Evolutionary conservation across 768 basidiomycete genomes (phyloP), one percentile per base, ranked within the genome.

Genomic region (Amanita pseudoporphyria): DNA sequence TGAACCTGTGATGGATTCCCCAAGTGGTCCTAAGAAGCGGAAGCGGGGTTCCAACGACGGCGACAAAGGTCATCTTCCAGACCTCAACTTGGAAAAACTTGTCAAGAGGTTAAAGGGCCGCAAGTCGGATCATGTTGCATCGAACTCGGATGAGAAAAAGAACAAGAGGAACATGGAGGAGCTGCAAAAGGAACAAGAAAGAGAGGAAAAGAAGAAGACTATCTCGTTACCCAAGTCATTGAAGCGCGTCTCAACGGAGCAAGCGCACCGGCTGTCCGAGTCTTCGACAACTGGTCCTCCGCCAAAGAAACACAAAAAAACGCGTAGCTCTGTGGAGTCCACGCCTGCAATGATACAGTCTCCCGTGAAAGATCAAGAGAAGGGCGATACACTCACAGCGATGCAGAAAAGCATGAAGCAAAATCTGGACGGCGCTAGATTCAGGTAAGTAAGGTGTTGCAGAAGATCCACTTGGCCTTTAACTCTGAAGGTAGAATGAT

Each of bases 351-450:
- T 49, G 45, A 52, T 53, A 28, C 52, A 51, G 45, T 31, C 49
- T 3, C 41, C 53, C 14, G 47, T 33, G 37, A 36, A 41, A 18
- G 24, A 42, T 22, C 45, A 43, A 6, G 37, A 26, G 14, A 28
- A 26, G 10, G 35, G 58, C 28, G 26, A 58, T 18, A 62, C 64
- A 18, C 66, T 94, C 48, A 93, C 92, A 6, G 65, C 73, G 2
- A 68, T 95, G 56, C 94, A 96, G 62, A 75, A 73, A 44, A 71
- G 64, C 16, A 86, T 96, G 79, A 90, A 80, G 64, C 72, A 82
- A 47, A 88, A 78, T 55, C 64, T 93, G 49, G 81, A 87, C 52
- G 88, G 92, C 0, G 91, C 92, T n/a, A 79, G 83, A 21, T 94
- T 94, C 64, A 78, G 90, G 91, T 85, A 40, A 57, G 73, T 47